A percentile compares a stretch with the other conserved stretches of the same genome.
phyloP scores from a whole-genome alignment of 2,329 filamentous ascomycete genomes.

The Neopestalotiopsis sp. region DNA sequence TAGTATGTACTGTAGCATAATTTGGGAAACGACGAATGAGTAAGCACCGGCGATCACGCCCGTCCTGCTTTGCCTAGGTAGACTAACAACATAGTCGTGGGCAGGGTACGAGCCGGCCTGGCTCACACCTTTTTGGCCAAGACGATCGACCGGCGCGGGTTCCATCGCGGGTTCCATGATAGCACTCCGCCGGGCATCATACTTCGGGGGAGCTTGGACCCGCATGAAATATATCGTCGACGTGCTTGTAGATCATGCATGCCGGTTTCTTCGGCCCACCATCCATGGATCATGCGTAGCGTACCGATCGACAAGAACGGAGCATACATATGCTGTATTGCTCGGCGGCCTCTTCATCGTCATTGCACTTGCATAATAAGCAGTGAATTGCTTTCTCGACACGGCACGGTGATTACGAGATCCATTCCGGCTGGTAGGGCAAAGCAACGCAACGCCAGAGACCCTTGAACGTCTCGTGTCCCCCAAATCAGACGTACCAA shows the following conservation, averaged over 20 bases:
- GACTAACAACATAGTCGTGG: not conserved
- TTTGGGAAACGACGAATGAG: not conserved
- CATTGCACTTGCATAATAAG: not conserved
- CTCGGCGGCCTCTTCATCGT: not conserved
- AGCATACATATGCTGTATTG: too few species aligned
- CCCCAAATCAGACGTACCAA: not conserved
- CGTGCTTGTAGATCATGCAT: constrained; percentile 7
- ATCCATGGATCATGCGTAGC: constrained; percentile 4
- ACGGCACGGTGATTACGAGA: too few species aligned
- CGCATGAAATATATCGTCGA: constrained; percentile 14
- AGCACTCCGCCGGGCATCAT: not conserved
- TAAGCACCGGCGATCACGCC: not conserved
- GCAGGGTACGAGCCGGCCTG: not conserved
- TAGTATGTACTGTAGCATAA: too few species aligned
- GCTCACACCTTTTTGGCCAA: not conserved
- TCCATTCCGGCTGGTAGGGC: not conserved
- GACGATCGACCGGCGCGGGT: constrained; percentile 12
- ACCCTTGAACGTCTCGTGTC: not conserved
- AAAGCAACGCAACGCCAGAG: not conserved
- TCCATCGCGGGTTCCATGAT: constrained; percentile 12
- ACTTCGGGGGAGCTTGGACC: not conserved
- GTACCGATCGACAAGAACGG: not conserved
- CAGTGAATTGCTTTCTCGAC: not conserved
- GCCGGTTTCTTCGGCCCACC: not conserved
- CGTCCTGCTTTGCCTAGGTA: not conserved